A percentile compares a stretch with the other conserved stretches of the same genome.
Conservation (phyloP, 83 land plant genomes). For the Picea engelmannii region DNA sequence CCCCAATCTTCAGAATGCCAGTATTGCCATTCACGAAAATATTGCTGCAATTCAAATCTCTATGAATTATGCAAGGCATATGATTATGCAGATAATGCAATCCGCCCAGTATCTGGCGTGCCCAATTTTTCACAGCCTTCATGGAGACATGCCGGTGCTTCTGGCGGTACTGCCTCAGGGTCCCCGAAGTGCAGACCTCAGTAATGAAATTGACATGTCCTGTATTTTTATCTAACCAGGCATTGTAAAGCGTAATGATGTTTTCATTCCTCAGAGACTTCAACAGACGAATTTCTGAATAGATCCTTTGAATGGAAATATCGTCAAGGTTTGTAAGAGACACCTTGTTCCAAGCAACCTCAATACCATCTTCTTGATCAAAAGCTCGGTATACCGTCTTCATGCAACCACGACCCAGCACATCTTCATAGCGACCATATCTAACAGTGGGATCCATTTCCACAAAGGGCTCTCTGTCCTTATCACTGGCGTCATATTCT, state of each 20-base stretch:
- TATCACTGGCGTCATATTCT: neutral
- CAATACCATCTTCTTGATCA: slow-evolving; percentile 82
- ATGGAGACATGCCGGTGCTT: slow-evolving; percentile 72
- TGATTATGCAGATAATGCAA: slow-evolving; percentile 72
- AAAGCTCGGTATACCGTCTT: slow-evolving; percentile 79
- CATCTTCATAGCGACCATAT: slow-evolving; percentile 72
- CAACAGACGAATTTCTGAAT: slow-evolving; percentile 58
- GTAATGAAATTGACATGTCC: slow-evolving; percentile 78
- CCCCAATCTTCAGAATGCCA: slow-evolving; percentile 78
- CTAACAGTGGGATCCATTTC: slow-evolving; percentile 72
- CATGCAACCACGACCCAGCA: slow-evolving; percentile 65
- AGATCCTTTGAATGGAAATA: slow-evolving; percentile 44
- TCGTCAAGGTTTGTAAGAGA: slow-evolving; percentile 34
- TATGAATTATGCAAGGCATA: slow-evolving; percentile 83
- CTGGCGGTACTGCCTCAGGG: slow-evolving; percentile 67
- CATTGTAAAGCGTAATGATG: slow-evolving; percentile 54
- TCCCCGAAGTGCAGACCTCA: slow-evolving; percentile 76
- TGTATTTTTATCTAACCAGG: slow-evolving; percentile 24
- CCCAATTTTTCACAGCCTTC: slow-evolving; percentile 84
- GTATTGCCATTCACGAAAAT: slow-evolving; percentile 77
- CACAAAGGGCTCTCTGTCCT: slow-evolving; percentile 48
- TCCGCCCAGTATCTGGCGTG: slow-evolving; percentile 66
- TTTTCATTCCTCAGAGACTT: slow-evolving; percentile 49
- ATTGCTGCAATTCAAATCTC: slow-evolving; percentile 83
- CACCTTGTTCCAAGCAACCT: slow-evolving; percentile 86